Conservation (phyloP, 2,329 filamentous ascomycete genomes). For the Xylariaceae sp. region DNA sequence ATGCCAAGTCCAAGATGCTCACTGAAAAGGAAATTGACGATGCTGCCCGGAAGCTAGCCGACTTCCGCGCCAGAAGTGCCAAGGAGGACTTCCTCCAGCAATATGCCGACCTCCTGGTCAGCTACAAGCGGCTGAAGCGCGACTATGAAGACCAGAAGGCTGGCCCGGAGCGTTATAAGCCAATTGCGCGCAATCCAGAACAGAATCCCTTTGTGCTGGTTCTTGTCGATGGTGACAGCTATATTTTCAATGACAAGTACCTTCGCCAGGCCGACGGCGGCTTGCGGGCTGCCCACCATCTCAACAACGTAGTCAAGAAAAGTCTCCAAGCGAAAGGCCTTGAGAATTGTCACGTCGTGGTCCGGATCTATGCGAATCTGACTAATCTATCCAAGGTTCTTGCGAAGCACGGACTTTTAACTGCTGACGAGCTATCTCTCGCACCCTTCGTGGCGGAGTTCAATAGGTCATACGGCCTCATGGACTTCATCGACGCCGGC, state of each 20-base stretch:
- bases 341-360: conserved; percentile 50
- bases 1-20: conserved; percentile 22
- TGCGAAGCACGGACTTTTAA: conserved; percentile 45
- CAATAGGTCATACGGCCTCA: conserved; percentile 52
- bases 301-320: conserved; percentile 48
- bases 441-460: conserved; percentile 54
- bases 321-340: conserved; percentile 45
- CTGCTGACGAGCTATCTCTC: conserved; percentile 53
- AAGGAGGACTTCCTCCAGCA: conserved; percentile 33
- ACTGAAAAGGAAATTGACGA: conserved; percentile 30
- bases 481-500: conserved; percentile 59
- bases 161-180: conserved; percentile 51
- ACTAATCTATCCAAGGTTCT: conserved; percentile 48
- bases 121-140: conserved; percentile 52
- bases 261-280: conserved; percentile 50
- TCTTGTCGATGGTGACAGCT: conserved; percentile 59
- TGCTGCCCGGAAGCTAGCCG: conserved; percentile 30
- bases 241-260: conserved; percentile 50
- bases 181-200: conserved; percentile 45
- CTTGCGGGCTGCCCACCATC: conserved; percentile 48
- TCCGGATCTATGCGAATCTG: conserved; percentile 55
- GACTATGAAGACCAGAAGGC: conserved; percentile 56
- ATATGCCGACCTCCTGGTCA: conserved; percentile 43
- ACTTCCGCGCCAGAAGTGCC: conserved; percentile 29
- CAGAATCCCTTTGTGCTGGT: conserved; percentile 58